phyloP scores from a whole-genome alignment of 805 yeast species.

The Suhomyces pyralidae region DNA sequence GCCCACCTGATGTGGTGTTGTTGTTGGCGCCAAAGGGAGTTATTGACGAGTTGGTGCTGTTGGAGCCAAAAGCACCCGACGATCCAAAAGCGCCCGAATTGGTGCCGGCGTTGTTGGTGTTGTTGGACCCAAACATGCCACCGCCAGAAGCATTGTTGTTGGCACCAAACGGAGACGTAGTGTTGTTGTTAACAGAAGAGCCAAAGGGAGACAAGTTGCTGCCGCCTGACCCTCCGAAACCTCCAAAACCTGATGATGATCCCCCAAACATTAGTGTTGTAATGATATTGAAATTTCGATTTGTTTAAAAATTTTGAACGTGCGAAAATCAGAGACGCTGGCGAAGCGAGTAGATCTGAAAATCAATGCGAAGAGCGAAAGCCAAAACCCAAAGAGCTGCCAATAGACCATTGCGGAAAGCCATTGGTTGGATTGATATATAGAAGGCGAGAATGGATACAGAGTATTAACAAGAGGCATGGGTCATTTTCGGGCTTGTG shows the following conservation, averaged over 20 bases:
- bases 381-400: no score
- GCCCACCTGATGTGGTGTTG: conserved; percentile 15
- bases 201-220: conserved; percentile 37
- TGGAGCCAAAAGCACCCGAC: conserved; percentile 16
- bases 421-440: no score
- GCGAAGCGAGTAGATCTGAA: background rate
- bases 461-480: no score
- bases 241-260: conserved; percentile 51
- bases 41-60: conserved; percentile 10
- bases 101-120: conserved; percentile 12
- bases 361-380: background rate
- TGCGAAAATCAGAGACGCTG: background rate
- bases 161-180: conserved; percentile 16
- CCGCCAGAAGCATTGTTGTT: conserved; percentile 3
- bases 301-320: conserved; percentile 1
- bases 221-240: conserved; percentile 22
- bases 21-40: conserved; percentile 28
- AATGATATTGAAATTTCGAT: background rate
- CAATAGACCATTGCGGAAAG: no score
- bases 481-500: no score
- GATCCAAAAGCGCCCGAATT: conserved; percentile 9
- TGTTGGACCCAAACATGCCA: conserved; percentile 9
- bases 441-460: no score
- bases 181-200: conserved; percentile 15
- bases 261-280: conserved; percentile 45